These are phyloP conservation scores for Leonotis leonurus DNA, from an alignment of 257 asterid species.

Conservation along the genomic window DNA sequence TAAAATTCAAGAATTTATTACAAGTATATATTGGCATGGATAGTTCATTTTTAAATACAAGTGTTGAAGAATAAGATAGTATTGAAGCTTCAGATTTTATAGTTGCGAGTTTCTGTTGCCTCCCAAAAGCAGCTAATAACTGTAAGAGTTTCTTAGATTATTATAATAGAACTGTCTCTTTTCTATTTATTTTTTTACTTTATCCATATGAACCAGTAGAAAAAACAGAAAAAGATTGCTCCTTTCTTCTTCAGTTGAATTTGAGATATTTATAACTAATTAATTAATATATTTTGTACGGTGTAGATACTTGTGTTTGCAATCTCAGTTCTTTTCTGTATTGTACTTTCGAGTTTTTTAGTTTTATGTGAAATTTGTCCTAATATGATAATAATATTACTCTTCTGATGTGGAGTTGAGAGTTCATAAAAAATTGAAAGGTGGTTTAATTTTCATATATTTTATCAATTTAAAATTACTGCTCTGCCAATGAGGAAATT, in stretches of 20 bases:
- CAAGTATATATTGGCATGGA: background rate
- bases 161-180: background rate
- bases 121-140: background rate
- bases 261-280: background rate
- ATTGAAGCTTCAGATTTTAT: background rate
- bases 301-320: background rate
- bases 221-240: constrained; percentile 5
- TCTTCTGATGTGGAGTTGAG: constrained; percentile 10
- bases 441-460: background rate
- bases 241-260: constrained; percentile 4
- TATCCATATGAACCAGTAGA: constrained; percentile 13
- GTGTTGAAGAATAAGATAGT: background rate
- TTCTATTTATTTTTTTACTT: constrained; percentile 7
- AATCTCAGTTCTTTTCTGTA: background rate
- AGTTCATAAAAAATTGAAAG: background rate
- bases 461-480: background rate
- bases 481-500: background rate
- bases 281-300: background rate
- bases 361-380: constrained; percentile 3
- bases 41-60: background rate
- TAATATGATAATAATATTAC: background rate
- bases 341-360: background rate
- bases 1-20: background rate
- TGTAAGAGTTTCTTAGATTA: background rate
- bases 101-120: background rate